Base-by-base conservation (phyloP, 176 grass and related monocot genomes). In the Musa beccarii region DNA sequence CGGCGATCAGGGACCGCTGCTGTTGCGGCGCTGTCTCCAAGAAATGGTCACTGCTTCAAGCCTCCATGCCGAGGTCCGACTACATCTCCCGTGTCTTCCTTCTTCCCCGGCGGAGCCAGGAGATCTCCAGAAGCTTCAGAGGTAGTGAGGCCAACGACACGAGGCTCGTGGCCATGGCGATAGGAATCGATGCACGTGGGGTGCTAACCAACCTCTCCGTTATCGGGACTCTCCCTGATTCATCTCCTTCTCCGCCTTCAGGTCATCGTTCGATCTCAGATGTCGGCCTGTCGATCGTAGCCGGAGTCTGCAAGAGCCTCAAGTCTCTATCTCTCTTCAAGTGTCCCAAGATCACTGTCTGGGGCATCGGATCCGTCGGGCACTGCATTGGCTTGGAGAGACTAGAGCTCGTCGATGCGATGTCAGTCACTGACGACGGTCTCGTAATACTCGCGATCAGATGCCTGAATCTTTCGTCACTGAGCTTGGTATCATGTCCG, bases 61-160 rank as follows among this genome's bases (percentile, higher is more conserved):
- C 67, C 28, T 49, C 28, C 28, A 70, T 70, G 68, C 29, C 10
- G 15, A 70, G 43, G 15, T 70, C 68, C 68, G 68, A 51, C 68
- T 51, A 17, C 68, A 21, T 17, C 26, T 16, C 15, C 68, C 28
- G 49, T 10, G 7, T 8, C 2, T 24, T 17, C 29, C 14, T 49
- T 34, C 68, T n/a, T 53, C 52, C 11, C 6, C 51, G 21, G 4
- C 51, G 22, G 1, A 28, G 2, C 12, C n/a, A 14, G 11, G 19
- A 10, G 51, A 11, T 55, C 9, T 73, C 71, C 52, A 50, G 51
- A 14, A 51, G 68, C 68, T 19, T 70, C 43, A 51, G 19, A 6
- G 43, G 29, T 3, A 15, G 3, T 17, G 71, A 54, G 21, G 71
- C 71, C 21, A 54, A 25, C 51, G 52, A 73, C 52, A 4, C 13